These are phyloP conservation scores for Dictyostelium purpureum DNA, from an alignment of 78 protist species.

Conservation along the genomic window DNA sequence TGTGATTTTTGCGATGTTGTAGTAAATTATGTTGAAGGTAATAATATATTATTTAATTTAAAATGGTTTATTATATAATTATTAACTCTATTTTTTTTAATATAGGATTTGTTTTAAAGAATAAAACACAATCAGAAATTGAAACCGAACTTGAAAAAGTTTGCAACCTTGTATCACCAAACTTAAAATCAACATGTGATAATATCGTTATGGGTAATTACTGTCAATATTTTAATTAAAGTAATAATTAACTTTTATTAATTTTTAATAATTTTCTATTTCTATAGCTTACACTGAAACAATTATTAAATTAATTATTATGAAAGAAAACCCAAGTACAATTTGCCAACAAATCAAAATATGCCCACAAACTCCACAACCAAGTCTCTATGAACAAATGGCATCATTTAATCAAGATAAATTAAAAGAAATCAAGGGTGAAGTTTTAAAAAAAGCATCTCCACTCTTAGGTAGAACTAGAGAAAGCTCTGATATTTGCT, in stretches of 20 bases:
- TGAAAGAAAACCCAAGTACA: not conserved
- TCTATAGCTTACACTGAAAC: not conserved
- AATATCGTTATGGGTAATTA: not conserved
- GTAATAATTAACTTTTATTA: not conserved
- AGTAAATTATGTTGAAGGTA: not conserved
- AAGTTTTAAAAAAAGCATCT: no score
- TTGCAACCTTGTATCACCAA: not conserved
- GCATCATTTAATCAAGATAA: no score
- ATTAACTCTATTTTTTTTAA: no score
- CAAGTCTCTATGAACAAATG: no score
- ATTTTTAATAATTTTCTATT: no score
- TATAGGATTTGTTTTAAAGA: not conserved
- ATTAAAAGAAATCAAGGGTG: no score
- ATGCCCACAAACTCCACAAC: no score
- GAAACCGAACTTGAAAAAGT: not conserved
- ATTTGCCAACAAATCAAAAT: not conserved
- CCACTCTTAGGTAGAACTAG: no score
- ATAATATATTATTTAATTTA: no score
- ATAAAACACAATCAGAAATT: not conserved
- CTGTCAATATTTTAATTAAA: not conserved
- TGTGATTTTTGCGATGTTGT: not conserved
- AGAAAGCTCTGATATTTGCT: no score
- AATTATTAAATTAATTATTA: not conserved
- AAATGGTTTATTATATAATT: no score
- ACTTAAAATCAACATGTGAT: not conserved